Conservation (phyloP, 2,329 filamentous ascomycete species). For the Ceratocystis lukuohia region DNA sequence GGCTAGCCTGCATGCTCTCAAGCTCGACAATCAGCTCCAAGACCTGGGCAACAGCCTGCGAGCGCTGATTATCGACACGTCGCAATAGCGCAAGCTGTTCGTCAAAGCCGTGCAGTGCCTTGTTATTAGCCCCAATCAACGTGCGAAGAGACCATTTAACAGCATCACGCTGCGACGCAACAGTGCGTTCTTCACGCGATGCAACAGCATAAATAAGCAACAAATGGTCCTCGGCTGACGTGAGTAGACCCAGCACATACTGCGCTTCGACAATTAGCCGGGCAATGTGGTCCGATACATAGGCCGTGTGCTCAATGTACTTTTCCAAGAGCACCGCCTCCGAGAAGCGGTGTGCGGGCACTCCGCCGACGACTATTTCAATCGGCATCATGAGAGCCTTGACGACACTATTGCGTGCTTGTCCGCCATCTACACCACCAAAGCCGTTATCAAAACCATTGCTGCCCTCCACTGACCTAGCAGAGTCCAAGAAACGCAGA, state of each 20-base stretch:
- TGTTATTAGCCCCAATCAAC: conserved; percentile 55
- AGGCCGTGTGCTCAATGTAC: conserved; percentile 58
- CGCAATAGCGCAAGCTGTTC: conserved; percentile 50
- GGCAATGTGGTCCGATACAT: conserved; percentile 56
- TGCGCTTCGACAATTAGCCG: conserved; percentile 57
- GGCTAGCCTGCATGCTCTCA: conserved; percentile 54
- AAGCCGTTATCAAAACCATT: no score
- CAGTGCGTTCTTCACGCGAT: conserved; percentile 46
- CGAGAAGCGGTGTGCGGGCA: conserved; percentile 28
- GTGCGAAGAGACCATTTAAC: conserved; percentile 61
- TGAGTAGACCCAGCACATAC: conserved; percentile 50
- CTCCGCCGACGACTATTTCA: conserved; percentile 12
- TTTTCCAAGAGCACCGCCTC: conserved; percentile 54
- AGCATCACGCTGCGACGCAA: conserved; percentile 47
- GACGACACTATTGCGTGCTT: conserved; percentile 7
- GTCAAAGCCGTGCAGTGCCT: conserved; percentile 46
- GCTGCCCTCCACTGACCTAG: conserved; percentile 27
- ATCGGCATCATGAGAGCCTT: conserved; percentile 16
- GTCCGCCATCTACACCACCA: conserved; percentile 28
- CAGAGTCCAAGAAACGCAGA: conserved; percentile 49
- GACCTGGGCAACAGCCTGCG: conserved; percentile 54
- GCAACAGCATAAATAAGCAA: conserved; percentile 57
- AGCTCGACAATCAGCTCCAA: conserved; percentile 56
- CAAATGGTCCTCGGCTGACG: conserved; percentile 55
- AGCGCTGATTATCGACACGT: conserved; percentile 53